Evolutionary conservation across 2,329 filamentous ascomycete species (phyloP).

Genomic region (Aspergillus neoniger): DNA sequence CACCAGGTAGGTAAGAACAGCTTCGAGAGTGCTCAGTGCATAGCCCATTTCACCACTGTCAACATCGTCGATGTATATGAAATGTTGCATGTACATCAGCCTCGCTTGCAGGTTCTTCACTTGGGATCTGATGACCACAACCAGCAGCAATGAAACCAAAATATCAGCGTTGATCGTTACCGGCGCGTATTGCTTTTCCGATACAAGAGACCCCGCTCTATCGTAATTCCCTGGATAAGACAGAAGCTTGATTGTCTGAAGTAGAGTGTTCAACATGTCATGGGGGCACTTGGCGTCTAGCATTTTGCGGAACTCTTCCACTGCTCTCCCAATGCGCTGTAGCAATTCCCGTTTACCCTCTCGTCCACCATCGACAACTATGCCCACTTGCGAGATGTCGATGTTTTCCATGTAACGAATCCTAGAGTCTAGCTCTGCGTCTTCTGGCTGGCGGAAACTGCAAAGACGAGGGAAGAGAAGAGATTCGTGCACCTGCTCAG

Average conservation of each 20-base stretch:
- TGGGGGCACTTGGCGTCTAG: constrained; percentile 74
- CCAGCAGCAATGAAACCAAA: constrained; percentile 83
- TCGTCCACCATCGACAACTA: constrained; percentile 76
- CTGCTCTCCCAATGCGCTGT: constrained; percentile 71
- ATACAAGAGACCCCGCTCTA: constrained; percentile 41
- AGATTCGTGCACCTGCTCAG: constrained; percentile 84
- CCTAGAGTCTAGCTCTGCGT: constrained; percentile 83
- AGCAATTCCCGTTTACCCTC: constrained; percentile 80
- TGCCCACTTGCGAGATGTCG: constrained; percentile 91
- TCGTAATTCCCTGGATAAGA: constrained; percentile 62
- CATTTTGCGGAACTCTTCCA: constrained; percentile 89
- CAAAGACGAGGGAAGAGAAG: constrained; percentile 82
- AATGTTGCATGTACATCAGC: constrained; percentile 92
- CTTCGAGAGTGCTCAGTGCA: constrained; percentile 92
- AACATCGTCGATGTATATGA: constrained; percentile 96
- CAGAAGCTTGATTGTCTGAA: constrained; percentile 80
- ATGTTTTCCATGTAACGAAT: constrained; percentile 92
- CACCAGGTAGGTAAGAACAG: constrained; percentile 83
- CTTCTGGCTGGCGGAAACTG: constrained; percentile 75
- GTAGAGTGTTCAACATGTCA: constrained; percentile 80
- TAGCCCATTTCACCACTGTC: constrained; percentile 96
- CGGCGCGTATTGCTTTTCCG: constrained; percentile 56
- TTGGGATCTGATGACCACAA: constrained; percentile 89
- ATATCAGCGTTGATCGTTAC: constrained; percentile 83
- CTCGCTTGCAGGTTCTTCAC: constrained; percentile 85